phyloP scores from a whole-genome alignment of 2,329 filamentous ascomycete species.

The Trichoderma endophyticum region DNA sequence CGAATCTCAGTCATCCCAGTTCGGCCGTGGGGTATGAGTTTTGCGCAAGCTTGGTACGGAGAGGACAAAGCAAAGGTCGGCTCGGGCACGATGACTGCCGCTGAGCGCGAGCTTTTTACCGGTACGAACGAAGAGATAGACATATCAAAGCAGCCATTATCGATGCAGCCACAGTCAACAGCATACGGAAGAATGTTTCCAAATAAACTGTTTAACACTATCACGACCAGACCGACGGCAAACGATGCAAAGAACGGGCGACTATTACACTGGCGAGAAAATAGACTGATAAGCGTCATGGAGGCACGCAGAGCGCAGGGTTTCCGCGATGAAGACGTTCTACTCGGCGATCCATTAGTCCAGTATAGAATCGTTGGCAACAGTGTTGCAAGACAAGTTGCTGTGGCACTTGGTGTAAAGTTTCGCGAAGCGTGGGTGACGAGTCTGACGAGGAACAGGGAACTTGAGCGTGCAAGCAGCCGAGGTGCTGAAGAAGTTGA shows the following conservation, averaged over 20 bases:
- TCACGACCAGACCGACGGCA: conserved; percentile 53
- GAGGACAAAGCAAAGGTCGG: conserved; percentile 22
- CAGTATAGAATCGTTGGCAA: conserved; percentile 72
- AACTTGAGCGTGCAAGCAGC: neutral
- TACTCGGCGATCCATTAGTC: conserved; percentile 54
- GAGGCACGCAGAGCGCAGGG: conserved; percentile 69
- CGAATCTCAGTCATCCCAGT: conserved; percentile 59
- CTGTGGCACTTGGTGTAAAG: conserved; percentile 62
- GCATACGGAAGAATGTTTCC: conserved; percentile 54
- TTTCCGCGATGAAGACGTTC: conserved; percentile 65
- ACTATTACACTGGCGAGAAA: conserved; percentile 63
- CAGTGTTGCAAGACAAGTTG: conserved; percentile 67
- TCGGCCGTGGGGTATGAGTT: conserved; percentile 53
- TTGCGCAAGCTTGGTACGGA: conserved; percentile 45
- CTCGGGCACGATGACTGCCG: conserved; percentile 35
- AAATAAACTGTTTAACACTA: conserved; percentile 55
- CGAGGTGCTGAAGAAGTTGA: neutral
- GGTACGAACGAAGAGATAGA: neutral
- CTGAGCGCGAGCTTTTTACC: conserved; percentile 41
- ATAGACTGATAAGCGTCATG: conserved; percentile 59
- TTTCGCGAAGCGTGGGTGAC: conserved; percentile 54
- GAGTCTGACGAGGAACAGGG: conserved; percentile 19
- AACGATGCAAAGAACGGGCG: conserved; percentile 55
- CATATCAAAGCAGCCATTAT: conserved; percentile 20
- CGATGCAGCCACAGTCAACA: conserved; percentile 37